Evolutionary conservation across 805 yeast species (phyloP).

Genomic region (Saccharomycopsis fermentans): DNA sequence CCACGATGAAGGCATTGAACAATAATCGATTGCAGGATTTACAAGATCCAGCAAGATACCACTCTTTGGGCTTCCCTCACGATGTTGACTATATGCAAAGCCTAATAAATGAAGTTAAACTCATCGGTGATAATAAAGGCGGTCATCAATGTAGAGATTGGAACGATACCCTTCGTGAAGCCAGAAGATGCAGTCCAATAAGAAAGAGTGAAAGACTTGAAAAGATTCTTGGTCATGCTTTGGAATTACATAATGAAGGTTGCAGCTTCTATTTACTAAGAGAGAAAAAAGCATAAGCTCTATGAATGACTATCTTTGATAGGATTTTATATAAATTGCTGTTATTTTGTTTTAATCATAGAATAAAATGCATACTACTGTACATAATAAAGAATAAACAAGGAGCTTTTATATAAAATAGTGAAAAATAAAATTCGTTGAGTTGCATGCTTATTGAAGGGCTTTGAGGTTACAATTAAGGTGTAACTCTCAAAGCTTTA

Average conservation of each 20-base stretch:
- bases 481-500: too few species aligned
- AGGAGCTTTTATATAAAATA: too few species aligned
- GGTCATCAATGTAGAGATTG: not conserved
- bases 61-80: constrained; percentile 11
- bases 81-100: constrained; percentile 12
- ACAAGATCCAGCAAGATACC: not conserved
- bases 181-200: not conserved
- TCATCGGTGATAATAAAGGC: not conserved
- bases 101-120: constrained; percentile 8
- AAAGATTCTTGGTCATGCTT: not conserved
- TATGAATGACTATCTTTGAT: not conserved
- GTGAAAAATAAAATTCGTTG: too few species aligned
- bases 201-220: not conserved
- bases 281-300: not conserved
- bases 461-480: too few species aligned
- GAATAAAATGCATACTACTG: not conserved
- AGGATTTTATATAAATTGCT: too few species aligned
- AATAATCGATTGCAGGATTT: not conserved
- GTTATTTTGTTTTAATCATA: too few species aligned
- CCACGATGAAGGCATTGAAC: not conserved
- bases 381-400: too few species aligned
- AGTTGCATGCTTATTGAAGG: too few species aligned
- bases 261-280: not conserved
- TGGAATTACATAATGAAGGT: not conserved
- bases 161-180: not conserved